Percentiles rank a stretch among this genome's conserved stretches.
Conservation (phyloP, 345 rosid species). For the Pugionium cornutum region DNA sequence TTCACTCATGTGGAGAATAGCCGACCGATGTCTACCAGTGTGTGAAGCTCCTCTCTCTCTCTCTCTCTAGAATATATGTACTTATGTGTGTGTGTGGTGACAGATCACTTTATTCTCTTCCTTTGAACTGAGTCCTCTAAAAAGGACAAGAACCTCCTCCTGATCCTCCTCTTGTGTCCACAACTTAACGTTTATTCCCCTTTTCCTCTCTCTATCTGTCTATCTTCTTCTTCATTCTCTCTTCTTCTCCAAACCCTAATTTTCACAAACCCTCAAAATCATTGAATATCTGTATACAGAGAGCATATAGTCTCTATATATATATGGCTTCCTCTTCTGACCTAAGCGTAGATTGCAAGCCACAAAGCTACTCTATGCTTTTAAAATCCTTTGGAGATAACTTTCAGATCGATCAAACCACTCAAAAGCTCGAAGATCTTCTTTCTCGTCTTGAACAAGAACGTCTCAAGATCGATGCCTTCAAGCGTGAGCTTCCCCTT, state of each 20-base stretch:
- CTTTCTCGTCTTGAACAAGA: constrained; percentile 87
- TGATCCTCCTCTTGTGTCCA: constrained; percentile 48
- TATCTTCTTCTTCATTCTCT: constrained; percentile 17
- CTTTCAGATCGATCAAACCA: constrained; percentile 48
- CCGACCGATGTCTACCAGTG: no score
- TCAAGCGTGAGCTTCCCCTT: constrained; percentile 98
- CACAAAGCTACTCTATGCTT: constrained; percentile 83
- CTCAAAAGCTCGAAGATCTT: constrained; percentile 84
- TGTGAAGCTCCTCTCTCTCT: neutral
- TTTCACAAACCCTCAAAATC: constrained; percentile 37
- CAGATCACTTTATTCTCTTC: constrained; percentile 39
- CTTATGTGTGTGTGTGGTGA: constrained; percentile 27
- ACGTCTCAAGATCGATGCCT: constrained; percentile 92
- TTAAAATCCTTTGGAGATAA: constrained; percentile 84
- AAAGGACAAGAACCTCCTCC: constrained; percentile 45
- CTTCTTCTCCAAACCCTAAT: constrained; percentile 38
- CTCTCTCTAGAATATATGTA: neutral
- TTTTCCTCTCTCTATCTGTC: no score
- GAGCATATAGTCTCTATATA: no score
- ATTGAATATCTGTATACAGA: no score
- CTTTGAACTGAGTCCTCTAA: constrained; percentile 44
- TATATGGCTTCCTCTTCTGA: constrained; percentile 88
- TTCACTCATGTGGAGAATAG: no score
- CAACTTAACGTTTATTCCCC: constrained; percentile 40
- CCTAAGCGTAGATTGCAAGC: constrained; percentile 79